These are phyloP conservation scores for Mycena metata DNA, from an alignment of 768 basidiomycete genomes.

Conservation along the genomic window DNA sequence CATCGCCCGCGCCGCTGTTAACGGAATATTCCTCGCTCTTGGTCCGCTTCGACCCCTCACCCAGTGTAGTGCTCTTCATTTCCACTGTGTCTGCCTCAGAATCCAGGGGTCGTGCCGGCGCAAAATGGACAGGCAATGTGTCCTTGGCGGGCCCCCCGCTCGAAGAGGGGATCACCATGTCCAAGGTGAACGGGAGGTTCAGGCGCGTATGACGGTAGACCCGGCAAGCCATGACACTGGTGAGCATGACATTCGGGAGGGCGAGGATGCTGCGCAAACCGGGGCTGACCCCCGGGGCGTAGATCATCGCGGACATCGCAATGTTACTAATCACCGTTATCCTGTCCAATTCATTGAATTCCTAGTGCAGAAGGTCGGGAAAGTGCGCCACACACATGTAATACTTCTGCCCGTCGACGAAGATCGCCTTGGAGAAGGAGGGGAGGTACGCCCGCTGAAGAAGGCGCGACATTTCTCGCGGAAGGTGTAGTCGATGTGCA, in stretches of 20 bases:
- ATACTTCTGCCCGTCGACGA: conserved; percentile 5
- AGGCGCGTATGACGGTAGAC: conserved; percentile 21
- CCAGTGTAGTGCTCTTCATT: too few species aligned
- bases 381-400: conserved; percentile 2
- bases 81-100: too few species aligned
- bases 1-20: too few species aligned
- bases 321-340: conserved; percentile 3
- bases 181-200: too few species aligned
- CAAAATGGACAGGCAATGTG: too few species aligned
- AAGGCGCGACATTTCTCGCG: background rate
- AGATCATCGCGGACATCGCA: background rate
- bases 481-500: background rate
- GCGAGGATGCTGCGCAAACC: background rate
- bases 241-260: conserved; percentile 8
- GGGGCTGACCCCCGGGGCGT: background rate
- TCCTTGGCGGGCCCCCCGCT: too few species aligned
- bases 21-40: too few species aligned
- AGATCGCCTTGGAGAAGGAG: conserved; percentile 3
- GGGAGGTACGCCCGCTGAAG: background rate
- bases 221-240: conserved; percentile 26
- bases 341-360: background rate
- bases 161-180: too few species aligned
- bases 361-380: background rate
- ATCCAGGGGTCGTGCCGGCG: too few species aligned
- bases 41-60: too few species aligned